These are phyloP conservation scores for Pichia californica DNA, from an alignment of 805 yeast species.

Conservation along the genomic window DNA sequence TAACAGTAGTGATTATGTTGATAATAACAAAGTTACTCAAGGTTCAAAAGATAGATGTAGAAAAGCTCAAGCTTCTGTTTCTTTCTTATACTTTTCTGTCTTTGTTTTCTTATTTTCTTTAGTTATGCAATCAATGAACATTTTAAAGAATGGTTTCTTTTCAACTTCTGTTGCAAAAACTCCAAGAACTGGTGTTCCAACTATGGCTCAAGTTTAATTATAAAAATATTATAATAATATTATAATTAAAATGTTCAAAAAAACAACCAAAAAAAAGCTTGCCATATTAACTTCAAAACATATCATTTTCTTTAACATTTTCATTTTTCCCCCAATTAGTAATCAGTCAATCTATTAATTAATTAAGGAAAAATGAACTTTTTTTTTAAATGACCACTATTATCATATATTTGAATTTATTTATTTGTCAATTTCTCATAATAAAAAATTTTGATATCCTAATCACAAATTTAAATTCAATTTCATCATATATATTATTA, in stretches of 20 bases:
- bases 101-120: slow-evolving; percentile 64
- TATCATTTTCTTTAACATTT: too few relatives aligned
- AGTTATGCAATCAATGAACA: slow-evolving; percentile 40
- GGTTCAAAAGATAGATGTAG: slow-evolving; percentile 85
- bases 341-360: too few relatives aligned
- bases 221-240: slow-evolving; percentile 15
- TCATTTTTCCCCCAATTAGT: too few relatives aligned
- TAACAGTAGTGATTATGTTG: slow-evolving; percentile 56
- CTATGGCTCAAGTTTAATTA: slow-evolving; percentile 87
- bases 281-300: too few relatives aligned
- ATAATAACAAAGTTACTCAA: slow-evolving; percentile 62
- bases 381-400: too few relatives aligned
- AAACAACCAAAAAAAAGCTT: not conserved
- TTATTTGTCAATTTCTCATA: not conserved
- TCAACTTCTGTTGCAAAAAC: slow-evolving; percentile 46
- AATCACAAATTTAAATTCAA: not conserved
- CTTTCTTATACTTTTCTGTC: slow-evolving; percentile 81
- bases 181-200: slow-evolving; percentile 81
- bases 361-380: too few relatives aligned
- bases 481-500: too few relatives aligned
- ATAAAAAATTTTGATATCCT: not conserved
- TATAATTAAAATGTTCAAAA: too few relatives aligned
- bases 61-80: slow-evolving; percentile 81
- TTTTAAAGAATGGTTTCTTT: slow-evolving; percentile 52
- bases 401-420: too few relatives aligned